Percentiles rank a stretch among this genome's conserved stretches.
phyloP scores from a whole-genome alignment of 352 stramenopile species.

The Saprolegnia diclina region DNA sequence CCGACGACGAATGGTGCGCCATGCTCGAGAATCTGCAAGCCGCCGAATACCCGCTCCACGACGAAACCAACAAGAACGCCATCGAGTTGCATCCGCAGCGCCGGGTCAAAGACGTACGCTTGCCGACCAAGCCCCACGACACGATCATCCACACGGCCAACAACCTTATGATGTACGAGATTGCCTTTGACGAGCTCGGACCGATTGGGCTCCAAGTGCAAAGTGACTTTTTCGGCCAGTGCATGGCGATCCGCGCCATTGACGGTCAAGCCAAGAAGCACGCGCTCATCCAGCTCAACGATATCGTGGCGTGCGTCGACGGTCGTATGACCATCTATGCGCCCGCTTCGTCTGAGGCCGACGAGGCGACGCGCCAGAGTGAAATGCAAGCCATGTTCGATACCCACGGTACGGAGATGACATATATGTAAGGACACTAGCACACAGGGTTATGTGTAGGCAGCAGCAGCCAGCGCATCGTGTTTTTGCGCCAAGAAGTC shows the following conservation, averaged over 20 bases:
- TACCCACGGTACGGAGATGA: slow-evolving; percentile 20
- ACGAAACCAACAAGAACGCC: not conserved
- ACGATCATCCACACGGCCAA: slow-evolving; percentile 55
- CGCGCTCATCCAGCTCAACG: slow-evolving; percentile 42
- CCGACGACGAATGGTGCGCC: slow-evolving; percentile 39
- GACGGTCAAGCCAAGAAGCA: slow-evolving; percentile 37
- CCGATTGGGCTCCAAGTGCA: slow-evolving; percentile 42
- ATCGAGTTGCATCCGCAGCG: slow-evolving; percentile 12
- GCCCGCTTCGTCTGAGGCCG: slow-evolving; percentile 29
- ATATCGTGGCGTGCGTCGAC: slow-evolving; percentile 52
- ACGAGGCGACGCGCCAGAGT: slow-evolving; percentile 35
- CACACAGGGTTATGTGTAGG: not conserved
- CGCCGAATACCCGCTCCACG: slow-evolving; percentile 29
- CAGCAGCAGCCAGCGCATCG: not conserved
- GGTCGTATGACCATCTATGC: slow-evolving; percentile 30
- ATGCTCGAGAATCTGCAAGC: slow-evolving; percentile 45
- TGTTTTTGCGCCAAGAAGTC: slow-evolving; percentile 26
- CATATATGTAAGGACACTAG: not conserved
- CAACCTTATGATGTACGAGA: slow-evolving; percentile 58
- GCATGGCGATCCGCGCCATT: slow-evolving; percentile 39
- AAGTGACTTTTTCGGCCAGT: slow-evolving; percentile 53
- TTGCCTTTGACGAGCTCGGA: slow-evolving; percentile 44
- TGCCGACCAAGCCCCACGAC: slow-evolving; percentile 35
- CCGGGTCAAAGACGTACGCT: slow-evolving; percentile 20
- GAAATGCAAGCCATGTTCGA: slow-evolving; percentile 33